phyloP scores from a whole-genome alignment of 2,329 filamentous ascomycete genomes.

The Cladosporium sp. region DNA sequence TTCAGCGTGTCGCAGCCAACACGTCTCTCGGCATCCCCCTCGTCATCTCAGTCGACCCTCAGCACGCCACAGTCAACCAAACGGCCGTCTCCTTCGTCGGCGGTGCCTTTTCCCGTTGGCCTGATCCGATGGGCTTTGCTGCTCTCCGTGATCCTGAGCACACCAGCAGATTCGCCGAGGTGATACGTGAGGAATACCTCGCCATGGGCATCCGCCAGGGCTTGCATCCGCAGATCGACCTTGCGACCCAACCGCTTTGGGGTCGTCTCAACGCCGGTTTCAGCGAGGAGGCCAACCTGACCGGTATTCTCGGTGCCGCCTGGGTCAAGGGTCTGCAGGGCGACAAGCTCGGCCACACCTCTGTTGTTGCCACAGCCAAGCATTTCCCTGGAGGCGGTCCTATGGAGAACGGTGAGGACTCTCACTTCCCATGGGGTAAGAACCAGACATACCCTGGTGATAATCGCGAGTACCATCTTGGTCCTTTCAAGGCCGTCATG shows the following conservation, averaged over 20 bases:
- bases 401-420: conserved; percentile 47
- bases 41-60: conserved; percentile 46
- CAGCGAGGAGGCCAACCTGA: conserved; percentile 45
- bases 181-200: conserved; percentile 45
- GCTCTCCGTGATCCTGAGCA: conserved; percentile 43
- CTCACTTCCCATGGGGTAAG: conserved; percentile 50
- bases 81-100: conserved; percentile 37
- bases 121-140: conserved; percentile 47
- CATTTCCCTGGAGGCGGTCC: conserved; percentile 52
- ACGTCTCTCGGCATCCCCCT: conserved; percentile 48
- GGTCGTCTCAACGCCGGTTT: conserved; percentile 43
- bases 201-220: conserved; percentile 42
- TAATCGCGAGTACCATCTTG: conserved; percentile 48
- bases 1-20: conserved; percentile 41
- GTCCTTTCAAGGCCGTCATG: conserved; percentile 49
- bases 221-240: conserved; percentile 49
- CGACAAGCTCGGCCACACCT: conserved; percentile 38
- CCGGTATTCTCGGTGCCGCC: conserved; percentile 26
- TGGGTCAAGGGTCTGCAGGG: conserved; percentile 49
- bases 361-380: conserved; percentile 48
- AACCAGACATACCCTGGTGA: conserved; percentile 48
- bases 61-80: conserved; percentile 43
- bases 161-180: conserved; percentile 45
- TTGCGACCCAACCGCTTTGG: conserved; percentile 51
- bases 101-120: conserved; percentile 48